Evolutionary conservation across 208 protist genomes (phyloP).

Genomic region (Acanthamoeba lenticulata): DNA sequence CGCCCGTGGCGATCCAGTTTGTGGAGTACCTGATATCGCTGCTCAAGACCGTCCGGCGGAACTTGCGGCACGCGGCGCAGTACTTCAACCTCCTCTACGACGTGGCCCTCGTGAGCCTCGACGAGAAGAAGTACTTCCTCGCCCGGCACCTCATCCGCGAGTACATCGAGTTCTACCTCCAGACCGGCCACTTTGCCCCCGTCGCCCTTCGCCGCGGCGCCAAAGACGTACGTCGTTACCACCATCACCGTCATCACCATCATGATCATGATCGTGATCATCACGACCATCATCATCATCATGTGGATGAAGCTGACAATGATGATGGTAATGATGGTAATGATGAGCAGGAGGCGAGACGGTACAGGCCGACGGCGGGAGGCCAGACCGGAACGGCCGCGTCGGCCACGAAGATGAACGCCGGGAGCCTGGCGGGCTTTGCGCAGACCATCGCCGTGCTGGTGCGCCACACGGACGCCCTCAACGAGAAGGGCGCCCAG

Average conservation of each 20-base stretch:
- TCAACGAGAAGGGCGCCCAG: background rate
- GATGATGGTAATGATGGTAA: too few relatives aligned
- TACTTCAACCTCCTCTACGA: slow-evolving; percentile 63
- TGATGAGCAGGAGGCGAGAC: background rate
- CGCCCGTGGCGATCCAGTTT: background rate
- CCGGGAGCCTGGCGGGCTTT: background rate
- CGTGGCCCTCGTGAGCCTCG: background rate
- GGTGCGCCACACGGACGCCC: background rate
- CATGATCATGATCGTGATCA: background rate
- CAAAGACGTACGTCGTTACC: background rate
- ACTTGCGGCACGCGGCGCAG: slow-evolving; percentile 51
- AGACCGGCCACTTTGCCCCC: background rate
- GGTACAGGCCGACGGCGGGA: background rate
- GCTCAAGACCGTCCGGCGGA: background rate
- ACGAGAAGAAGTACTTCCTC: slow-evolving; percentile 61
- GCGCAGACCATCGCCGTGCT: slow-evolving; percentile 50
- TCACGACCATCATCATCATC: too few relatives aligned
- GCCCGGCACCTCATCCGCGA: slow-evolving; percentile 4
- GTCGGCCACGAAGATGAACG: slow-evolving; percentile 15
- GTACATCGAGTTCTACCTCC: slow-evolving; percentile 46
- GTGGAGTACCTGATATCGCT: slow-evolving; percentile 27
- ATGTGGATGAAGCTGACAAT: too few relatives aligned
- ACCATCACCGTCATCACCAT: background rate
- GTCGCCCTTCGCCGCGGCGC: background rate
- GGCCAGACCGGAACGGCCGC: background rate